These are phyloP conservation scores for Claviceps purpurea DNA, from an alignment of 2,329 filamentous ascomycete species.

Conservation along the genomic window DNA sequence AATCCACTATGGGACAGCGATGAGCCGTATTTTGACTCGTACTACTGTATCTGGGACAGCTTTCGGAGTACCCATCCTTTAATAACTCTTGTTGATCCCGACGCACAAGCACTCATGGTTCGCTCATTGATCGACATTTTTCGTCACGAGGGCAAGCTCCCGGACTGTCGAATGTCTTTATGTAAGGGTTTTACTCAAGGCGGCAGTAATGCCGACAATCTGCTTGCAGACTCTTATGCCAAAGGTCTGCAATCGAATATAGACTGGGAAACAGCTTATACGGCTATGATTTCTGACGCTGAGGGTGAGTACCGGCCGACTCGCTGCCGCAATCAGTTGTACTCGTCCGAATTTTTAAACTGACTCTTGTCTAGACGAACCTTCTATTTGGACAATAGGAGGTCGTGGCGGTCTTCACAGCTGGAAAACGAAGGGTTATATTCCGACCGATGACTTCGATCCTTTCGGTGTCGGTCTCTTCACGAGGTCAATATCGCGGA, in stretches of 20 bases:
- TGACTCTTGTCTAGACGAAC: conserved; percentile 21
- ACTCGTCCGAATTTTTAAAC: conserved; percentile 13
- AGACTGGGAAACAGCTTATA: conserved; percentile 57
- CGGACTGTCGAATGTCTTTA: conserved; percentile 65
- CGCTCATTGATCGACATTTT: conserved; percentile 62
- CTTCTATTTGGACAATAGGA: conserved; percentile 52
- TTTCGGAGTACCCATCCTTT: conserved; percentile 60
- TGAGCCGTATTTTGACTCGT: conserved; percentile 64
- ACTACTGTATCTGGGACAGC: conserved; percentile 59
- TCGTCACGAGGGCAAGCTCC: conserved; percentile 51
- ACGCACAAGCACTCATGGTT: conserved; percentile 55
- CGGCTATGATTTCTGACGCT: conserved; percentile 61
- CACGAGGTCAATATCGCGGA: conserved; percentile 58
- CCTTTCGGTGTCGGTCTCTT: conserved; percentile 47
- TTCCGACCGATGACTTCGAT: conserved; percentile 57
- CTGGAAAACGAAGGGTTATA: conserved; percentile 61
- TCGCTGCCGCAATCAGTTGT: not conserved
- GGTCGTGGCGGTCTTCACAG: conserved; percentile 57
- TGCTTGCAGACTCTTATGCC: conserved; percentile 57
- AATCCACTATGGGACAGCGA: conserved; percentile 57
- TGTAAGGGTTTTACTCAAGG: conserved; percentile 67
- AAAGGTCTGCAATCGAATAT: conserved; percentile 53
- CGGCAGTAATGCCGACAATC: conserved; percentile 61
- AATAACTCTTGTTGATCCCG: conserved; percentile 56
- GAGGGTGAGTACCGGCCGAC: conserved; percentile 28